Base-by-base conservation (phyloP, 2,329 filamentous ascomycete species). In the Emericellopsis atlantica region DNA sequence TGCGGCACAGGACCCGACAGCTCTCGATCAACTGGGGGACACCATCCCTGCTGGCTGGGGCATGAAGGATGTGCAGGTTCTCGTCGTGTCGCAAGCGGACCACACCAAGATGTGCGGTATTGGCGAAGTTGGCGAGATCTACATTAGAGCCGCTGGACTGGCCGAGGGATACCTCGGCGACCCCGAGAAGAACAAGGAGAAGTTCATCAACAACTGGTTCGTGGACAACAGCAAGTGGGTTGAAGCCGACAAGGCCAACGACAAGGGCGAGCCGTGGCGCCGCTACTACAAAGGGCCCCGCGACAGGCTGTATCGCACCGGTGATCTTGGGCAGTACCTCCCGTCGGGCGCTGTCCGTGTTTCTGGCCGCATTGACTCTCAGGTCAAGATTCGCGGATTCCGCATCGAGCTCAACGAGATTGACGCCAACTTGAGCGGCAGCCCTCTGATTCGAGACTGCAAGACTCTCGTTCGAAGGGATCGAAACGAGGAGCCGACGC, bases 381-480 rank as follows among this genome's bases (percentile, higher is more conserved):
- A 96, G 57, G 85, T 95, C 65, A 98, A 96, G 69, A 90, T 96
- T 48, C 82, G 92, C 45, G 90, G 90, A 2, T 96, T 95, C 70
- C 75, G 90, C 45, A 94, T 98, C 49, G 92, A 98, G 63, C 78
- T 96, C 36, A 83, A 82, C 47, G 92, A 96, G 49, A 95, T 96
- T 49, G 89, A 96, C 59, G 83, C 72, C 34, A 81, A 94, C 57
- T 65, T 95, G 37, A 83, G 78, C 41, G 73, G 79, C 36, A 76
- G 85, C 60, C 78, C 76, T 1, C 63, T 93, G 21, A 75, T 96
- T 21, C 74, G 86, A 33, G 90, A 96, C 49, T 87, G 84, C 60
- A 80, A 86, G 49, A 96, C 90, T 0, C 65, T 96, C 3, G 77
- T 96, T 4, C 76, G 59, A 36, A 46, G 54, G 41, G 46, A 58